Percentiles rank a stretch among this genome's conserved stretches.
Evolutionary conservation across 208 protist species (phyloP).

Genomic region (Wallacemonas sp.): DNA sequence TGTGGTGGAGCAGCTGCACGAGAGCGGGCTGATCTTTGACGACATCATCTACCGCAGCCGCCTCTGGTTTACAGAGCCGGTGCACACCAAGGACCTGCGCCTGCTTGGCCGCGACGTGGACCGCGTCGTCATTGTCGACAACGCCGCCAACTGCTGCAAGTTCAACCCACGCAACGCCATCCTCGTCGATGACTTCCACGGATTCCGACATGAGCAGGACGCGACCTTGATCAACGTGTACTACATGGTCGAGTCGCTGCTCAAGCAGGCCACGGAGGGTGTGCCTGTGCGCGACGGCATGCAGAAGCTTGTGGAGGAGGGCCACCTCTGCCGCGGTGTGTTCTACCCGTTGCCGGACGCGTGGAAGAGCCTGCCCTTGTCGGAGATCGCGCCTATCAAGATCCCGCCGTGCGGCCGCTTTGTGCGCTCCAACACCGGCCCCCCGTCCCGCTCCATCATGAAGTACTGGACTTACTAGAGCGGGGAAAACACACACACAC

Average conservation of each 20-base stretch:
- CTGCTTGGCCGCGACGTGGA: conserved; percentile 92
- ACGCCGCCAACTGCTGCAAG: conserved; percentile 92
- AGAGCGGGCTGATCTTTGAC: conserved; percentile 80
- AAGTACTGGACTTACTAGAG: conserved; percentile 82
- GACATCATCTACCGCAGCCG: conserved; percentile 87
- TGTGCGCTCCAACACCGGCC: conserved; percentile 53
- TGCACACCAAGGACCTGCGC: conserved; percentile 92
- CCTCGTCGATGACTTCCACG: conserved; percentile 90
- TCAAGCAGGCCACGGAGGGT: conserved; percentile 40
- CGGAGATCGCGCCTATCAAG: conserved; percentile 77
- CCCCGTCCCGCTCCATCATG: conserved; percentile 68
- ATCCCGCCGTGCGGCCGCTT: conserved; percentile 79
- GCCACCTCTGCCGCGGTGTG: conserved; percentile 65
- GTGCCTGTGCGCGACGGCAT: conserved; percentile 55
- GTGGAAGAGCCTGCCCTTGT: conserved; percentile 73
- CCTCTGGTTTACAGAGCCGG: conserved; percentile 91
- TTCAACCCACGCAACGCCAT: conserved; percentile 84
- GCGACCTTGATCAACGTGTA: conserved; percentile 89
- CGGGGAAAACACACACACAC: not conserved
- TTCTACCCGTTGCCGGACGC: conserved; percentile 56
- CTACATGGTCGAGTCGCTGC: conserved; percentile 81
- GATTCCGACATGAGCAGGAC: conserved; percentile 52
- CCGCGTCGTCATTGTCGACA: conserved; percentile 90
- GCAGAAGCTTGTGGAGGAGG: conserved; percentile 47
- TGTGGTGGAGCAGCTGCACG: conserved; percentile 83